Evolutionary conservation across 2,329 filamentous ascomycete genomes (phyloP).

Genomic region (Arthrinium phaeospermum): DNA sequence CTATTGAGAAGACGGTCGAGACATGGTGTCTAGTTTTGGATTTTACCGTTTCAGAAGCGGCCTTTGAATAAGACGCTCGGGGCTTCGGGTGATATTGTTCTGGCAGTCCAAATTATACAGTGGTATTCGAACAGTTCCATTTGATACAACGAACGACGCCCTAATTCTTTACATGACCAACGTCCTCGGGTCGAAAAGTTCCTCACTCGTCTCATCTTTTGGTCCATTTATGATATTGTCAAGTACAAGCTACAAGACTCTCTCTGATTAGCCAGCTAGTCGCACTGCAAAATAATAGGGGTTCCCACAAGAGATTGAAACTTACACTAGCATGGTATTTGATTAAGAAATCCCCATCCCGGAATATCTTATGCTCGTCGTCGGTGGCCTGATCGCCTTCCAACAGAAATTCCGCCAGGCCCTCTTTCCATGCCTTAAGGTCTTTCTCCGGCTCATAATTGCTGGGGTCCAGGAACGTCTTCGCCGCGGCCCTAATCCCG

Average conservation of each 20-base stretch:
- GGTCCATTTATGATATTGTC: not conserved
- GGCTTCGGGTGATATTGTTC: no score
- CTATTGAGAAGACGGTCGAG: no score
- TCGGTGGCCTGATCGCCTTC: constrained; percentile 18
- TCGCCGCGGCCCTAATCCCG: constrained; percentile 15
- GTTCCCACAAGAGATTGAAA: no score
- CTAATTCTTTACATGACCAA: not conserved
- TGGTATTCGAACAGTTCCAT: no score
- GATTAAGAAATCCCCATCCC: constrained; percentile 18
- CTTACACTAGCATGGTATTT: constrained; percentile 15
- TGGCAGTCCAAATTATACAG: no score
- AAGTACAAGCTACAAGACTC: not conserved
- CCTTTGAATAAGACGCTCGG: no score
- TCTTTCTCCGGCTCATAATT: not conserved
- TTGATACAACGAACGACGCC: not conserved
- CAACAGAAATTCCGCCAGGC: constrained; percentile 8
- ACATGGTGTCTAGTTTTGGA: no score
- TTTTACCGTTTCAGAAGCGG: no score
- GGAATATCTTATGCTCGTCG: constrained; percentile 11
- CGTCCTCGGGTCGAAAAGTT: not conserved
- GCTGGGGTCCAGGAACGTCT: constrained; percentile 13
- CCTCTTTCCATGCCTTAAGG: not conserved
- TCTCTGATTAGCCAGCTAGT: not conserved
- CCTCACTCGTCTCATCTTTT: not conserved
- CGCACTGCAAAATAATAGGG: not conserved